Evolutionary conservation across 306 rosid species (phyloP).

Genomic region (Cajanus cajan): DNA sequence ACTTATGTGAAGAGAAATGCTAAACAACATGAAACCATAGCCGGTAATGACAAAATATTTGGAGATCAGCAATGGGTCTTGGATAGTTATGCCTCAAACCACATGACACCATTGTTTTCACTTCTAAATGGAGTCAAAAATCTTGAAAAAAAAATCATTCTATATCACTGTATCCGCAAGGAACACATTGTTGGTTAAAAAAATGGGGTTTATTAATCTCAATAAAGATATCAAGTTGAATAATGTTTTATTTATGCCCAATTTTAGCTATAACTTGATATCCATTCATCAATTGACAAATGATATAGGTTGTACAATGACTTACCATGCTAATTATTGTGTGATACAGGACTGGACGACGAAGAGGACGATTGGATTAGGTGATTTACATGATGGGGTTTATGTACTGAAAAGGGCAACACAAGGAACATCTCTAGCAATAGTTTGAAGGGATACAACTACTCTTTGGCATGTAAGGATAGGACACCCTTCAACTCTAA

Average conservation of each 20-base stretch:
- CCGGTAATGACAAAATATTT: no score
- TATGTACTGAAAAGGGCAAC: no score
- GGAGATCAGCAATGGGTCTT: background rate
- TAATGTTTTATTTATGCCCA: background rate
- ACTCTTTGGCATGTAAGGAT: no score
- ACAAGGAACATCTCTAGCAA: no score
- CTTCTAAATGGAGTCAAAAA: background rate
- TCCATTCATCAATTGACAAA: background rate
- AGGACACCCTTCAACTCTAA: no score
- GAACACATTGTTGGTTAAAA: background rate
- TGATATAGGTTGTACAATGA: background rate
- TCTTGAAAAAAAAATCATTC: background rate
- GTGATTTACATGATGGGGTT: background rate
- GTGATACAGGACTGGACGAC: background rate
- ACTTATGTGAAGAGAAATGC: no score
- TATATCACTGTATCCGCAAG: background rate
- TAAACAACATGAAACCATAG: no score
- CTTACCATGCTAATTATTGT: background rate
- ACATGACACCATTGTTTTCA: background rate
- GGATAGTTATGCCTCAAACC: background rate
- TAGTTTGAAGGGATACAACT: no score
- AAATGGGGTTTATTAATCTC: background rate
- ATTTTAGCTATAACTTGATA: background rate
- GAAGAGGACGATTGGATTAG: background rate
- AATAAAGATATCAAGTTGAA: background rate